Evolutionary conservation across 2,329 filamentous ascomycete genomes (phyloP).

Genomic region (Teratosphaeria gauchensis): DNA sequence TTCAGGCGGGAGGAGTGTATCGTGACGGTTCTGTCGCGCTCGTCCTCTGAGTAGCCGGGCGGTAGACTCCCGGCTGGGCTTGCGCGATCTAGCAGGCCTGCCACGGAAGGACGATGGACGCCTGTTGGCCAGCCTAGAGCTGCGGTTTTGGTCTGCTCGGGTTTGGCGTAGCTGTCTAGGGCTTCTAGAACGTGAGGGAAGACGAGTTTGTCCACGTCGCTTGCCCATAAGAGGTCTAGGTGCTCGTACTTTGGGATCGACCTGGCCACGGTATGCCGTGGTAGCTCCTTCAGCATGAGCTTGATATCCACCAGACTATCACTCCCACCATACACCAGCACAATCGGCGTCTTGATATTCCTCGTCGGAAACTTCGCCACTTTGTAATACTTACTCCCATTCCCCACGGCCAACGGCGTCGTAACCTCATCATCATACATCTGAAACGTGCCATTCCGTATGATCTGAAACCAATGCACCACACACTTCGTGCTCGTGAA

Average conservation of each 20-base stretch:
- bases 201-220: slow-evolving; percentile 72
- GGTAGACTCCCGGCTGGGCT: slow-evolving; percentile 14
- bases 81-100: slow-evolving; percentile 10
- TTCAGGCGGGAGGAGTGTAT: neutral
- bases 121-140: slow-evolving; percentile 10
- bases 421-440: slow-evolving; percentile 97
- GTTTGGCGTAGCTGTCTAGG: slow-evolving; percentile 53
- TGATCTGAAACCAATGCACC: slow-evolving; percentile 99
- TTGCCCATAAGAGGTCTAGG: slow-evolving; percentile 90
- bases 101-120: slow-evolving; percentile 2
- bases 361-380: slow-evolving; percentile 92
- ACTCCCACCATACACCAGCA: slow-evolving; percentile 84
- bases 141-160: slow-evolving; percentile 12
- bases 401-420: slow-evolving; percentile 60
- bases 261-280: slow-evolving; percentile 71
- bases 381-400: slow-evolving; percentile 79
- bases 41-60: slow-evolving; percentile 21
- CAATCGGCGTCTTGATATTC: slow-evolving; percentile 93
- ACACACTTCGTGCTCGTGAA: slow-evolving; percentile 95
- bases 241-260: slow-evolving; percentile 92
- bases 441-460: slow-evolving; percentile 89
- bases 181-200: slow-evolving; percentile 90
- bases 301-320: slow-evolving; percentile 92
- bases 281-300: slow-evolving; percentile 82
- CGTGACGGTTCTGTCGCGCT: slow-evolving; percentile 5